phyloP scores from a whole-genome alignment of 306 rosid genomes.

The Canavalia gladiata region DNA sequence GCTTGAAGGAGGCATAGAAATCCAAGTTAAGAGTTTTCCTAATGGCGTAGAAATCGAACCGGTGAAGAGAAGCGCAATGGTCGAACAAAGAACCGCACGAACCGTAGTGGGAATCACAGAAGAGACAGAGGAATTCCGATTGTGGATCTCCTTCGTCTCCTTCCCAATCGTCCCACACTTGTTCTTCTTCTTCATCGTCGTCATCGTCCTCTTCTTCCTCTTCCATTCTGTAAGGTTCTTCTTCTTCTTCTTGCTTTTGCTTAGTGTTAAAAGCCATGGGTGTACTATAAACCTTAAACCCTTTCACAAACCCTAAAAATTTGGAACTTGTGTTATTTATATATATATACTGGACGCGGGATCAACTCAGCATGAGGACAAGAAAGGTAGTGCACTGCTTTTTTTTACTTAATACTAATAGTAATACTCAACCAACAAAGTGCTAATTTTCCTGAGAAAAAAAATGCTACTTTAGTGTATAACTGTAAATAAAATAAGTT shows the following conservation, averaged over 20 bases:
- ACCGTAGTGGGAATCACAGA: slow-evolving; percentile 68
- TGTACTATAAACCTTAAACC: slow-evolving; percentile 44
- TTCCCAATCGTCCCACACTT: slow-evolving; percentile 77
- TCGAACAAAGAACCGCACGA: slow-evolving; percentile 61
- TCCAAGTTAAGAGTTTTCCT: slow-evolving; percentile 60
- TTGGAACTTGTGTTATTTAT: background rate
- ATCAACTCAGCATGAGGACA: too few relatives aligned
- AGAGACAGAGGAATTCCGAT: slow-evolving; percentile 64
- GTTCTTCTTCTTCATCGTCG: slow-evolving; percentile 37
- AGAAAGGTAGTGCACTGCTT: too few relatives aligned
- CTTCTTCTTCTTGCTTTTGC: slow-evolving; percentile 31
- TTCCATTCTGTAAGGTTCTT: slow-evolving; percentile 40
- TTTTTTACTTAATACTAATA: too few relatives aligned
- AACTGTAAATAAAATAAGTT: too few relatives aligned
- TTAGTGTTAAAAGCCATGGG: slow-evolving; percentile 44
- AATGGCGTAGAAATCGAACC: slow-evolving; percentile 67
- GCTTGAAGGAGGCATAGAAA: slow-evolving; percentile 83
- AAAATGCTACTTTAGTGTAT: too few relatives aligned
- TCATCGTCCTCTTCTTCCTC: slow-evolving; percentile 52
- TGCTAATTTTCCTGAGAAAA: too few relatives aligned
- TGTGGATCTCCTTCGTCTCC: slow-evolving; percentile 57
- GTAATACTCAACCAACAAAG: too few relatives aligned
- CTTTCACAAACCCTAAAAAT: slow-evolving; percentile 48
- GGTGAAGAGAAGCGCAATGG: slow-evolving; percentile 71
- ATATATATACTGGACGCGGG: background rate